Evolutionary conservation across 208 protist species (phyloP), one percentile per base, ranked within the genome.

Genomic region (Crithidia expoeki): DNA sequence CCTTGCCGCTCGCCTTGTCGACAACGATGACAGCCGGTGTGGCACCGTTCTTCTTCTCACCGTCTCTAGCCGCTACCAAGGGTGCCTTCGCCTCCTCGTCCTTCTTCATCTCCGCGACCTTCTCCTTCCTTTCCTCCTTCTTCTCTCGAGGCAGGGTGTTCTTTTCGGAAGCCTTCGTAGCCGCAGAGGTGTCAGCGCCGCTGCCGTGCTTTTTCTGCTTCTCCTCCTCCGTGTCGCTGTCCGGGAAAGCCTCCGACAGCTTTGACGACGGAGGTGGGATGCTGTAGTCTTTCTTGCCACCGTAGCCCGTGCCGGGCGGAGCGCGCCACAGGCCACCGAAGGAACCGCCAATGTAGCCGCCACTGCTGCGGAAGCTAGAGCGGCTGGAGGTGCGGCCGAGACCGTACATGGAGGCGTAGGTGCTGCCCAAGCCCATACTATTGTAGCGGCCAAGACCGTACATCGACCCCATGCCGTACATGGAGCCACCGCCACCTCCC

Each of bases 401-500:
- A 36, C 76, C 72, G 73, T 86, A 83, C 72, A 86, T 77, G 65
- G 53, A 72, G 46, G 58, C 66, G 59, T 60, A 70, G 38, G 21
- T 80, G 58, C 57, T 52, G 23, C 61, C 61, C 17, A 67, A 33
- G 25, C 81, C 62, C 59, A 77, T 80, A 40, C 52, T 72, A 30
- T 65, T 56, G 74, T 67, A 67, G 49, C 70, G 71, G 11, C 71
- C 71, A 5, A 76, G 64, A 46, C 74, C 79, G 57, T 76, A 79
- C 72, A 85, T 79, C 51, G 57, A 73, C 33, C 68, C 74, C 70
- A 79, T 76, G 51, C 75, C 69, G 50, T 72, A 65, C 80, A 82
- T 67, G 0, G 49, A 64, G 4, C 53, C 42, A 17, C 33, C 44
- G 50, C 33, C 66, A 63, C 53, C 33, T 49, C 58, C 57, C 76